These are phyloP conservation scores for Rhizopus delemar DNA, from an alignment of 371 early-diverging fungal species.

Conservation along the genomic window DNA sequence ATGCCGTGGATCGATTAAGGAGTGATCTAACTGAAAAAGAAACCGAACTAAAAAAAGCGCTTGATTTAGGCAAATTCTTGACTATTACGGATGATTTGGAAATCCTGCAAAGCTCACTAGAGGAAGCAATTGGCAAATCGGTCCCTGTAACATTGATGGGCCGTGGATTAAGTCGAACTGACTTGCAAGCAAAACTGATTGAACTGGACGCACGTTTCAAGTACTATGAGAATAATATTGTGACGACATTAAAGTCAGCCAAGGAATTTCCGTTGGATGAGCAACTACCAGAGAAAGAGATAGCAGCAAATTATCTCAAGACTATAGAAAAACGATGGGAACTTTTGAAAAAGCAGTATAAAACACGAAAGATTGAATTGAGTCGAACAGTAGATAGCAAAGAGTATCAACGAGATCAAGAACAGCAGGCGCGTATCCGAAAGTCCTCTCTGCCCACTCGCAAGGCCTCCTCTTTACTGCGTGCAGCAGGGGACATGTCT, in stretches of 20 bases:
- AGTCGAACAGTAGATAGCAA: conserved; percentile 27
- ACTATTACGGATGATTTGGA: conserved; percentile 39
- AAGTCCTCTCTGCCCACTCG: conserved; percentile 50
- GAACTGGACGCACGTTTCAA: conserved; percentile 59
- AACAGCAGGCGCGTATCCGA: conserved; percentile 23
- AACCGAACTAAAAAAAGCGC: conserved; percentile 21
- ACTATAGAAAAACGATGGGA: conserved; percentile 28
- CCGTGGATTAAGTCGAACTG: conserved; percentile 35
- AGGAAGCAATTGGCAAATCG: conserved; percentile 45
- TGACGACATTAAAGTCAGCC: conserved; percentile 40
- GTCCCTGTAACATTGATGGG: conserved; percentile 25
- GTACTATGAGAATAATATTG: conserved; percentile 49
- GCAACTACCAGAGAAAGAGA: conserved; percentile 1
- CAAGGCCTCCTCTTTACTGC: conserved; percentile 32
- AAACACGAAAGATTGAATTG: conserved; percentile 36
- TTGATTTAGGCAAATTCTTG: conserved; percentile 33
- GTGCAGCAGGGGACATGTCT: conserved; percentile 19
- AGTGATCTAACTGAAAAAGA: conserved; percentile 25
- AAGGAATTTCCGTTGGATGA: conserved; percentile 7
- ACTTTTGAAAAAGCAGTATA: conserved; percentile 27
- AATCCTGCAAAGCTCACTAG: conserved; percentile 38
- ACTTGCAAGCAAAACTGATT: conserved; percentile 51
- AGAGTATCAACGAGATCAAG: conserved; percentile 8
- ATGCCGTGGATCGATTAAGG: conserved; percentile 11
- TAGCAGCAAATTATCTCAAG: conserved; percentile 10